Percentiles rank a stretch among this genome's conserved stretches.
Conservation (phyloP, 2,329 filamentous ascomycete genomes). For the Mycosphaerella arachidis region DNA sequence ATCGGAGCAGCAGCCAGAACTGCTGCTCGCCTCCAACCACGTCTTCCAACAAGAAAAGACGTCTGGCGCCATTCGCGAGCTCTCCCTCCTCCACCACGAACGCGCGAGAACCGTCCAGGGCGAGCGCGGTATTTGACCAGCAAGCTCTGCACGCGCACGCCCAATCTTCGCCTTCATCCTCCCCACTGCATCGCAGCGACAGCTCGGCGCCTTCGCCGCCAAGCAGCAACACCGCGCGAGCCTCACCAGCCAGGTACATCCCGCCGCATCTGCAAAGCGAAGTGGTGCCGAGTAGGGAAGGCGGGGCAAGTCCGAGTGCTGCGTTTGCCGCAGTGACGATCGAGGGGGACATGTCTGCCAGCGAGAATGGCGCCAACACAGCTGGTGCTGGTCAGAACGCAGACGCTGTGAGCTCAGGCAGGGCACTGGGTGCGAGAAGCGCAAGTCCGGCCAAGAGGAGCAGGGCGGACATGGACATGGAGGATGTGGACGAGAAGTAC, state of each 20-base stretch:
- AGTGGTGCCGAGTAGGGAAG: conserved; percentile 32
- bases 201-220: conserved; percentile 18
- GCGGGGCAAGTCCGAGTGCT: conserved; percentile 31
- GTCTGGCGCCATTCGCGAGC: background rate
- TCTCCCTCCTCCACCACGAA: background rate
- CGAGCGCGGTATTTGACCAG: conserved; percentile 13
- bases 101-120: background rate
- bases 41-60: background rate
- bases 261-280: conserved; percentile 55
- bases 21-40: background rate
- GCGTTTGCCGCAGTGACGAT: conserved; percentile 28
- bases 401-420: conserved; percentile 16
- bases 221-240: conserved; percentile 18
- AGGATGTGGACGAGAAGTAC: conserved; percentile 23
- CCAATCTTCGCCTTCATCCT: conserved; percentile 24
- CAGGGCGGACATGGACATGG: conserved; percentile 49
- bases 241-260: conserved; percentile 42
- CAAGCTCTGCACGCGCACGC: conserved; percentile 17
- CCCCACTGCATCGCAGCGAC: conserved; percentile 15
- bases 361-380: conserved; percentile 23
- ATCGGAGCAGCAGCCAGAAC: background rate
- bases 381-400: conserved; percentile 8
- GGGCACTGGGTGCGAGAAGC: conserved; percentile 34
- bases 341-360: conserved; percentile 41
- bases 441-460: conserved; percentile 53